phyloP scores from a whole-genome alignment of 768 basidiomycete genomes.

The Lactarius hatsudake region DNA sequence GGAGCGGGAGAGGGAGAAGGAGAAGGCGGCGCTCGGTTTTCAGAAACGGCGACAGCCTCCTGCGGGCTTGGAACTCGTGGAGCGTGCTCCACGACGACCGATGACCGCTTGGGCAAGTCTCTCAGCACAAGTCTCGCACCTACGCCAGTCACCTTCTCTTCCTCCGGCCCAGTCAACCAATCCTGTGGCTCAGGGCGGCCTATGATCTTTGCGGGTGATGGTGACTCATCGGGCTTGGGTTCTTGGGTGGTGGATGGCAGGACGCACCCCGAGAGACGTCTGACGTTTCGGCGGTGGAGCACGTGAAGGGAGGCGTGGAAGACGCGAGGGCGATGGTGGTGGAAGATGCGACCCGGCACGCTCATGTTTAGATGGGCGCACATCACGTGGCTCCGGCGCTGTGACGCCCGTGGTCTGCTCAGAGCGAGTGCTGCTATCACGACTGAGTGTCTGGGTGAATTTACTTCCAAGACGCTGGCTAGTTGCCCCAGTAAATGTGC shows the following conservation, averaged over 20 bases:
- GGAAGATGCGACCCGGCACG: slow-evolving; percentile 17
- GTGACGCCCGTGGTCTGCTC: slow-evolving; percentile 55
- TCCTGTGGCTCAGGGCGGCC: slow-evolving; percentile 45
- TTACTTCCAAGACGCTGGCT: slow-evolving; percentile 9
- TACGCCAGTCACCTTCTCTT: slow-evolving; percentile 32
- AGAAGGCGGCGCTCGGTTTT: slow-evolving; percentile 1
- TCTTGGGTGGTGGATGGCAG: background rate
- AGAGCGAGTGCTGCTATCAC: slow-evolving; percentile 48
- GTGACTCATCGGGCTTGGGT: slow-evolving; percentile 17
- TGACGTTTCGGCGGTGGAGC: slow-evolving; percentile 52
- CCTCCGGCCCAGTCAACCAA: slow-evolving; percentile 74
- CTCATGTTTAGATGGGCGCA: slow-evolving; percentile 12
- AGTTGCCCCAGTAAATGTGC: background rate
- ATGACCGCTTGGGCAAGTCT: slow-evolving; percentile 71
- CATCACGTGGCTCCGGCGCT: slow-evolving; percentile 41
- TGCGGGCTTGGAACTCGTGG: slow-evolving; percentile 33
- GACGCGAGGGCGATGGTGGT: slow-evolving; percentile 26
- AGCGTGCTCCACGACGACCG: slow-evolving; percentile 53
- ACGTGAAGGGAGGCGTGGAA: slow-evolving; percentile 33
- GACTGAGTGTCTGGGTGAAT: slow-evolving; percentile 16
- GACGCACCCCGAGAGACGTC: slow-evolving; percentile 36
- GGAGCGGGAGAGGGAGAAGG: slow-evolving; percentile 23
- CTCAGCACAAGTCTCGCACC: slow-evolving; percentile 49
- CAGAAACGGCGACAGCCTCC: slow-evolving; percentile 26
- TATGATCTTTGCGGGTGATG: slow-evolving; percentile 31